phyloP scores from a whole-genome alignment of 768 basidiomycete species.

The Auricularia cornea region DNA sequence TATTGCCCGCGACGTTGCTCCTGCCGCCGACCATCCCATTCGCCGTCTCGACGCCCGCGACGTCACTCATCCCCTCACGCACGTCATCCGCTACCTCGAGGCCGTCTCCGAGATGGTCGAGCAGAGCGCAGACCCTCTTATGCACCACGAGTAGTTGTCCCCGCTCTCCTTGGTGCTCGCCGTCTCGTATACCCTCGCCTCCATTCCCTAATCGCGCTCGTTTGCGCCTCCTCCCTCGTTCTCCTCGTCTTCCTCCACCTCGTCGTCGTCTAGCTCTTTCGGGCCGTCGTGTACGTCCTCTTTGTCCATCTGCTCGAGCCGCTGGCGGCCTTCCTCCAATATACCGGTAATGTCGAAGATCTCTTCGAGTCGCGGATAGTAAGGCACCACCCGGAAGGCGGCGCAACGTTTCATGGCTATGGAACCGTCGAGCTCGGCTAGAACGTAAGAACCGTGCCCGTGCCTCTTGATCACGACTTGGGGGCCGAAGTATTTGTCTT shows the following conservation, averaged over 20 bases:
- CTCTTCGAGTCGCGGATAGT: neutral
- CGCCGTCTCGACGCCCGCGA: too few relatives aligned
- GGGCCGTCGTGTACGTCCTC: neutral
- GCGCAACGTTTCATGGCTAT: conserved; percentile 5
- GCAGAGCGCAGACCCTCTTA: too few relatives aligned
- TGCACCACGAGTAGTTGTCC: too few relatives aligned
- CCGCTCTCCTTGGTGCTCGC: neutral
- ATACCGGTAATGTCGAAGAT: neutral
- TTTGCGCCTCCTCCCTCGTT: neutral
- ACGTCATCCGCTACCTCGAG: too few relatives aligned
- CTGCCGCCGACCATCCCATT: too few relatives aligned
- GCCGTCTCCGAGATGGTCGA: too few relatives aligned
- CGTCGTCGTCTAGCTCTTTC: conserved; percentile 7
- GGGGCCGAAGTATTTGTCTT: conserved; percentile 29
- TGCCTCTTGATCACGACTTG: conserved; percentile 24
- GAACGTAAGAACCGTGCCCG: conserved; percentile 8
- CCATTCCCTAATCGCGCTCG: neutral
- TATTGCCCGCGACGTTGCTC: too few relatives aligned
- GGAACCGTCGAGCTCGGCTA: conserved; percentile 14
- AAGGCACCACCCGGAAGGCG: conserved; percentile 5
- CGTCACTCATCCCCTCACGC: too few relatives aligned
- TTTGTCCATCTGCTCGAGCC: neutral
- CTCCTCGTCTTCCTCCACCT: neutral
- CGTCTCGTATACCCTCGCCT: neutral
- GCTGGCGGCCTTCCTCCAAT: neutral